Conservation (phyloP, 805 yeast species). For the Candida tibetensis region DNA sequence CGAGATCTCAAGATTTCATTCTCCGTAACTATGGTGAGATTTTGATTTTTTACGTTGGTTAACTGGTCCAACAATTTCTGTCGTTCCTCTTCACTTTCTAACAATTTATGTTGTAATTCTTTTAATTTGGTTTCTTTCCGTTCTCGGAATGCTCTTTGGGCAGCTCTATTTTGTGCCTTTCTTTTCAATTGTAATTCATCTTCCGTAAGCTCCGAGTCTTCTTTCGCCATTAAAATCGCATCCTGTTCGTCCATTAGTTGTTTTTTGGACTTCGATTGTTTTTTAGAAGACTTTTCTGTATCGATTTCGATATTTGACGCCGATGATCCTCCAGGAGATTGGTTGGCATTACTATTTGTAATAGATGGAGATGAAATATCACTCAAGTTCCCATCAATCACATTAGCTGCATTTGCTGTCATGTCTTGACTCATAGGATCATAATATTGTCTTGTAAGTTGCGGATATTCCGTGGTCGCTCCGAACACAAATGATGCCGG, state of each 20-base stretch:
- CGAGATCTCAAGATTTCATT: conserved; percentile 52
- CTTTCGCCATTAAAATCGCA: conserved; percentile 33
- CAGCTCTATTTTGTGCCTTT: conserved; percentile 81
- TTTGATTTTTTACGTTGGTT: conserved; percentile 51
- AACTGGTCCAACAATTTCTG: conserved; percentile 45
- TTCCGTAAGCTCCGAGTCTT: conserved; percentile 37
- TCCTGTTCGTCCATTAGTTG: conserved; percentile 35
- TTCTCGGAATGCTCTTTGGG: conserved; percentile 84
- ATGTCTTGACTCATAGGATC: neutral
- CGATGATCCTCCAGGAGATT: conserved; percentile 5
- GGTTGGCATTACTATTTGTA: neutral
- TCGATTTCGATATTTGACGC: neutral
- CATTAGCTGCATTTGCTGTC: neutral
- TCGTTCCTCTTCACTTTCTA: conserved; percentile 55
- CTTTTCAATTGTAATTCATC: conserved; percentile 51
- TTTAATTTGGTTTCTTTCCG: conserved; percentile 71
- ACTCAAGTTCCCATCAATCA: conserved; percentile 1
- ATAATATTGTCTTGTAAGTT: neutral
- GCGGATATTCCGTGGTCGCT: neutral
- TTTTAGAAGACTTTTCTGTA: neutral
- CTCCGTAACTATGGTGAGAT: conserved; percentile 57
- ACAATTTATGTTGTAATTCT: conserved; percentile 60
- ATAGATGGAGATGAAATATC: conserved; percentile 4
- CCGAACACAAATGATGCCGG: no score
- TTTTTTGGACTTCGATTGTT: conserved; percentile 19